These are phyloP conservation scores for Gleditsia sinensis DNA, from an alignment of 306 rosid genomes.

Conservation along the genomic window DNA sequence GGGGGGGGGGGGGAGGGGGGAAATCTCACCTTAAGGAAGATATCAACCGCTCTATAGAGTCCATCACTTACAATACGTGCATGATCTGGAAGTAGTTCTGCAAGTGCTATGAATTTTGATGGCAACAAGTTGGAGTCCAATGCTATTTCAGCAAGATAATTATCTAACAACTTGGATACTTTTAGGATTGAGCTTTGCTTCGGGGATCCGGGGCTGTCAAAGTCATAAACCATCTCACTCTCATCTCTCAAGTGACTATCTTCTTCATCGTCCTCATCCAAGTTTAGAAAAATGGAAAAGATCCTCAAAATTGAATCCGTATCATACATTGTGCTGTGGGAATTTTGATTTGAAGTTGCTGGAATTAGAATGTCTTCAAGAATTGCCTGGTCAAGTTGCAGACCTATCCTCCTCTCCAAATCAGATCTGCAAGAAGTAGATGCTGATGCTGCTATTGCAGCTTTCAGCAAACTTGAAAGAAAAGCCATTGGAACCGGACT, in stretches of 20 bases:
- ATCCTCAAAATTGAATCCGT: slow-evolving; percentile 13
- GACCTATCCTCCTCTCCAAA: slow-evolving; percentile 17
- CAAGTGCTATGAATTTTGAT: slow-evolving; percentile 13
- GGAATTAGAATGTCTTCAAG: slow-evolving; percentile 20
- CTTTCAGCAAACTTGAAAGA: slow-evolving; percentile 10
- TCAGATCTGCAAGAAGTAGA: slow-evolving; percentile 16
- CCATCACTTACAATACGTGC: slow-evolving; percentile 19
- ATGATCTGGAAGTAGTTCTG: slow-evolving; percentile 21
- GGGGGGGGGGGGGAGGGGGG: too few relatives aligned
- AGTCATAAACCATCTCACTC: slow-evolving; percentile 23
- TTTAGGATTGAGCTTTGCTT: slow-evolving; percentile 20
- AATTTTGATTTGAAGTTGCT: not conserved
- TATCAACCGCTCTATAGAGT: slow-evolving; percentile 14
- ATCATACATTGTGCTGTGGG: slow-evolving; percentile 9
- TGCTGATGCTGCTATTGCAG: slow-evolving; percentile 15
- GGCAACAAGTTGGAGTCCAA: slow-evolving; percentile 9
- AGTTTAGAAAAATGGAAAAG: slow-evolving; percentile 15
- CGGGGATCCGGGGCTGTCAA: slow-evolving; percentile 17
- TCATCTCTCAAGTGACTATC: slow-evolving; percentile 16
- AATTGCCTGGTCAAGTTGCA: slow-evolving; percentile 21
- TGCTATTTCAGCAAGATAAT: slow-evolving; percentile 12
- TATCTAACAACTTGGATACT: slow-evolving; percentile 22
- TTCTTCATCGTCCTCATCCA: slow-evolving; percentile 21
- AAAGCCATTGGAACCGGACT: slow-evolving; percentile 22
- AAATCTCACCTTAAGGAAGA: slow-evolving; percentile 10